Base-by-base conservation (phyloP, 139 green algal species). In the Chlorella sp. region DNA sequence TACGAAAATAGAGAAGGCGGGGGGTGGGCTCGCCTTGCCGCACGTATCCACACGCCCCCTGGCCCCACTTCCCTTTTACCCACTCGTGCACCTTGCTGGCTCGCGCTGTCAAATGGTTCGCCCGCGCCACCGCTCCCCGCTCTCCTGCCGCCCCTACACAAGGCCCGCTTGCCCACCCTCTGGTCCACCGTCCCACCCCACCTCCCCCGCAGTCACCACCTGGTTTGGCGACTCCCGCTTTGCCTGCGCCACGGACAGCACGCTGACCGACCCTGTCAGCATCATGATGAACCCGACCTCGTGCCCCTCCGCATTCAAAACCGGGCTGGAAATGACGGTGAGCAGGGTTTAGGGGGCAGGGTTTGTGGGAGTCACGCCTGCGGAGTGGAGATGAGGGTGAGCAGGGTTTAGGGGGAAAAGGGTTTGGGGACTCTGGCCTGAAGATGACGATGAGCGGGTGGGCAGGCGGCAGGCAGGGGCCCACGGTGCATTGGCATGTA, bases 181-280 rank as follows among this genome's bases (percentile, higher is more conserved):
- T 57, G 48, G n/a, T n/a, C n/a, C n/a, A n/a, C n/a, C n/a, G n/a
- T n/a, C n/a, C n/a, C n/a, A n/a, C n/a, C 78, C 78, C 30, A 42
- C 24, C 3, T 26, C 48, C 5, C 26, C 81, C 34, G 84, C 84
- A 88, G 95, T 97, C 34, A 98, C 98, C 91, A 93, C 90, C 2
- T 89, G 99, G 61, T 98, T 98, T 91, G 98, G 97, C 34, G 42
- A 16, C 61, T 88, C 87, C 37, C 90, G 90, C 42, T 96, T 90
- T 85, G 90, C 79, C 26, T 96, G 94, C 89, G 82, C 88, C 34
- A 89, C 64, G 48, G 81, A 95, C 64, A 3, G 22, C 34, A 53
- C 1, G 22, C 66, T 95, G 36, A 92, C 66, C 28, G 88, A 92
- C 91, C 87, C 89, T 21, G 92, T 87, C 19, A 19, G 34, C 22